These are phyloP conservation scores for Podaxis rugospora DNA, from an alignment of 768 basidiomycete species.

Conservation along the genomic window DNA sequence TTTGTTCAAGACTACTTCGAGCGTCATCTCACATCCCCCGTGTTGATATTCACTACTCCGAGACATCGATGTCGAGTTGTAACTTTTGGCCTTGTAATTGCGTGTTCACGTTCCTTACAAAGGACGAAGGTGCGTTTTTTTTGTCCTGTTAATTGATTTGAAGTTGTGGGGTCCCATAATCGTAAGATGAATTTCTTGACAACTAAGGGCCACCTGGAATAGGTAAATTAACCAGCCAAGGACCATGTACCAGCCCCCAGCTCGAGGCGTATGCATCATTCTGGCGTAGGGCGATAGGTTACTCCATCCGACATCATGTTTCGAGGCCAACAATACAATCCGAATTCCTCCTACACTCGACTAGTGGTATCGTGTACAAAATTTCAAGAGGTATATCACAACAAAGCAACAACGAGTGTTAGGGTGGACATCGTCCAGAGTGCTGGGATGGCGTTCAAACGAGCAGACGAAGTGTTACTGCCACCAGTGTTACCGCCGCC, in stretches of 20 bases:
- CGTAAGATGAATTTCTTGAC: too few species aligned
- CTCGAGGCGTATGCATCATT: too few species aligned
- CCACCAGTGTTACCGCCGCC: not conserved
- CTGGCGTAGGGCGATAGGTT: not conserved
- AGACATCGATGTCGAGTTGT: not conserved
- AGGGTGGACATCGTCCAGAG: not conserved
- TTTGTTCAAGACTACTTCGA: conserved; percentile 27
- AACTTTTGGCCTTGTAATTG: not conserved
- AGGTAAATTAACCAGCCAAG: too few species aligned
- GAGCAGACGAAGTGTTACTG: not conserved
- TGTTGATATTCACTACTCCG: conserved; percentile 5
- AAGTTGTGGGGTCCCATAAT: too few species aligned
- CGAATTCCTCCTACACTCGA: not conserved
- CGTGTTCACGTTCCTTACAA: not conserved
- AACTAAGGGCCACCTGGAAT: too few species aligned
- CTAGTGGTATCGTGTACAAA: not conserved
- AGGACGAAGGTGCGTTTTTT: not conserved
- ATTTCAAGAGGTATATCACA: not conserved
- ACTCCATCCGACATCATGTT: not conserved
- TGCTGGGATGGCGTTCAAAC: not conserved
- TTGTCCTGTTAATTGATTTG: too few species aligned
- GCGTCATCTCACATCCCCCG: conserved; percentile 22
- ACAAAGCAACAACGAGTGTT: not conserved
- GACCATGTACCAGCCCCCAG: too few species aligned
- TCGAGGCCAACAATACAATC: not conserved